Evolutionary conservation across 345 rosid genomes (phyloP), one percentile per base, ranked within the genome.

Genomic region (Tarenaya hassleriana): DNA sequence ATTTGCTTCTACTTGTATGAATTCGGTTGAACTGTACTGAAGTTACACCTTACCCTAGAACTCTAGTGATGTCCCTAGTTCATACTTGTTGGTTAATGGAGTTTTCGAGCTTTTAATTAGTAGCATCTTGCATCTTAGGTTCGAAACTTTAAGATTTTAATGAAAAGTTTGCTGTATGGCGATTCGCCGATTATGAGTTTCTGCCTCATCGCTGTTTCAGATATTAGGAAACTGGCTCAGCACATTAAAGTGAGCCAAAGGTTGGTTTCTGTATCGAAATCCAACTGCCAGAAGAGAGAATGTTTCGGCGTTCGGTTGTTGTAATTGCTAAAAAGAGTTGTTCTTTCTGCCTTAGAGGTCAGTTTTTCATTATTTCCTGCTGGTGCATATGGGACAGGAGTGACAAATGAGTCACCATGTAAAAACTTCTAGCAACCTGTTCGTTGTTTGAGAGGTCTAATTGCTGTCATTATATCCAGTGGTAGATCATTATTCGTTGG

Each of bases 201-300:
- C 14, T 43, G 19, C 52, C 42, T 50, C 27, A 4, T 15, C 54
- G 45, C 40, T 63, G 44, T 54, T 62, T 32, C 77, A 90, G 97
- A 82, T 78, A 78, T 86, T 66, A 51, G 62, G 65, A 84, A 66
- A 64, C 63, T 90, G 87, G 96, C 95, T 52, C 88, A 80, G 31
- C 47, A 54, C 42, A 88, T 78, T 47, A 90, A 86, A 86, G 92
- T 90, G 50, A 77, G 97, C 68, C 97, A 86, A 75, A 90, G 96
- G 96, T 86, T 64, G 33, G 77, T 52, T 39, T 46, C 68, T 38
- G 24, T 12, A 34, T 34, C 24, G 5, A 27, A 31, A 37, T 52
- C 40, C 53, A 7, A 16, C 34, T 52, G 45, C 38, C 50, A 16
- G 10, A 34, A 42, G 51, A 44, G 31, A 42, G 51, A 51, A 7